Evolutionary conservation across 1,284 basidiomycete species (phyloP), one percentile per base, ranked within the genome.

Genomic region (Violaceomyces palustris): DNA sequence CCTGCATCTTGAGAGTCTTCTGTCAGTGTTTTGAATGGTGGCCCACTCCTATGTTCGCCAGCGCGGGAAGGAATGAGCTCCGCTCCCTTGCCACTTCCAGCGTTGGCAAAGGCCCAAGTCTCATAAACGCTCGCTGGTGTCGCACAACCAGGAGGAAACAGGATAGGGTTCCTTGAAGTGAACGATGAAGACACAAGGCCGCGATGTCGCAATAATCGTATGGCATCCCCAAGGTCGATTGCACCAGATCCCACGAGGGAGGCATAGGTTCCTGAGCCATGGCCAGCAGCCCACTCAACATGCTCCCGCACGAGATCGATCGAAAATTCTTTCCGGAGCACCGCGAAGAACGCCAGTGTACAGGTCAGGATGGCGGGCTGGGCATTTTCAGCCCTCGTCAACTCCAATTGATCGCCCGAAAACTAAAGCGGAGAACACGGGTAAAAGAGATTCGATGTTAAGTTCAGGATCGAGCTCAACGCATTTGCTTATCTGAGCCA

Each of bases 21-120:
- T n/a, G n/a, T n/a, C n/a, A n/a, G n/a, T n/a, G n/a, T n/a, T n/a
- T n/a, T n/a, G n/a, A n/a, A n/a, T n/a, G n/a, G n/a, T n/a, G n/a
- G n/a, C n/a, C n/a, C n/a, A n/a, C n/a, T n/a, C n/a, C n/a, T n/a
- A n/a, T n/a, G n/a, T n/a, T n/a, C n/a, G n/a, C n/a, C n/a, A n/a
- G n/a, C n/a, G n/a, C n/a, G n/a, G n/a, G n/a, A n/a, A n/a, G n/a
- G n/a, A n/a, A 50, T 17, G 28, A 63, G 29, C 30, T 65, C 62
- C n/a, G 62, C 62, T 12, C 64, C 62, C 25, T 65, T 63, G 18
- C 62, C 62, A 32, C 50, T 61, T 1, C 65, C 66, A 3, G 69
- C 62, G 17, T 72, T 73, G 26, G 69, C 56, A 40, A 72, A 73
- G 3, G 64, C 70, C 70, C 70, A 72, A 10, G 69, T 71, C 43